Conservation (phyloP, 169 alveolate species). For the Eimeria maxima region DNA sequence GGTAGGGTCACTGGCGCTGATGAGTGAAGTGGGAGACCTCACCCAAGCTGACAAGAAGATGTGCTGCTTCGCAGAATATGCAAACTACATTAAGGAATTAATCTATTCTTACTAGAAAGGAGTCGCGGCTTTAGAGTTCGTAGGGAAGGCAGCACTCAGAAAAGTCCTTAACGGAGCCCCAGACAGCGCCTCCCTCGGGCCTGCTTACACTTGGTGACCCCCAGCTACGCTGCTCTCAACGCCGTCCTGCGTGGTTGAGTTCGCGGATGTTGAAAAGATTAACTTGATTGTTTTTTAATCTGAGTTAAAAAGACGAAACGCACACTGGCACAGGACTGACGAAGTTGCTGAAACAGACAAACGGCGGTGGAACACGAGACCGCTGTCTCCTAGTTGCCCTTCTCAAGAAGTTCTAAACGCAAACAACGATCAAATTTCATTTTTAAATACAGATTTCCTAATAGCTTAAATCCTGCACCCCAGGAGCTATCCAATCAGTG, state of each 20-base stretch:
- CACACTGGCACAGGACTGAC: background rate
- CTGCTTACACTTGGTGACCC: conserved; percentile 8
- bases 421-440: background rate
- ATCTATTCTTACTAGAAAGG: background rate
- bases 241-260: background rate
- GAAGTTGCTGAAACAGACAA: background rate
- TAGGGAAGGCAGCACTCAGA: background rate
- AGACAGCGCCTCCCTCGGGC: background rate
- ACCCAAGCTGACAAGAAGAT: background rate
- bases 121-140: background rate
- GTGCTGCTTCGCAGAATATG: background rate
- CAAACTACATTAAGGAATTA: background rate
- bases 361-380: background rate
- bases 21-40: background rate
- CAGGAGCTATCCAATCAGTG: background rate
- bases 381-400: background rate
- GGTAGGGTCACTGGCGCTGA: conserved; percentile 15
- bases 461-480: background rate
- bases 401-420: background rate
- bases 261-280: background rate
- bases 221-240: conserved; percentile 7
- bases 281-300: background rate
- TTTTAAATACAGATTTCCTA: background rate
- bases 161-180: background rate
- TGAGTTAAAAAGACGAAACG: background rate